These are phyloP conservation scores for Mycena indigotica DNA, from an alignment of 768 basidiomycete species.

Conservation along the genomic window DNA sequence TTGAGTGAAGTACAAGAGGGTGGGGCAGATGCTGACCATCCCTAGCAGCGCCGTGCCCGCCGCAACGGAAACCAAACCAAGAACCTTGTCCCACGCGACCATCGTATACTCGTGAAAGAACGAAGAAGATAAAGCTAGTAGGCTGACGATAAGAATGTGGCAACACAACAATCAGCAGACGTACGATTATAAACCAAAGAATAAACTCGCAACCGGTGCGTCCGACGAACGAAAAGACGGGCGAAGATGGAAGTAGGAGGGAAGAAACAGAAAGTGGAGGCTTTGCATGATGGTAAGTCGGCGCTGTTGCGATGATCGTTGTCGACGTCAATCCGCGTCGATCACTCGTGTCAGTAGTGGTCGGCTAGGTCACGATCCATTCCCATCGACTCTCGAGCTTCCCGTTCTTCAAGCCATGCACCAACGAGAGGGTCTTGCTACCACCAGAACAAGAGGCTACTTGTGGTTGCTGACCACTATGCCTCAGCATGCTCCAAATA, in stretches of 20 bases:
- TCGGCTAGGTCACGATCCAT: too few species aligned
- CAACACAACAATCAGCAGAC: background rate
- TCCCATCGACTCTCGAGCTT: too few species aligned
- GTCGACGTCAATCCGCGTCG: background rate
- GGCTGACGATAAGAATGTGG: background rate
- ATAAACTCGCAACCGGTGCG: background rate
- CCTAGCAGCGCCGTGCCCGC: conserved; percentile 15
- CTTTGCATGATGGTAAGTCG: background rate
- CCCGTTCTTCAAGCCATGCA: too few species aligned
- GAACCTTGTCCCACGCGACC: conserved; percentile 16
- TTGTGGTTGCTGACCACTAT: too few species aligned
- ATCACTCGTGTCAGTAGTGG: too few species aligned
- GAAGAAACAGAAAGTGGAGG: background rate
- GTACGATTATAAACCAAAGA: background rate
- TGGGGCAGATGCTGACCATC: background rate
- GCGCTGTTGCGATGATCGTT: background rate
- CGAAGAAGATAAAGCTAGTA: background rate
- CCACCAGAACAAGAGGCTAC: too few species aligned
- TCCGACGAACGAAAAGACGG: conserved; percentile 4
- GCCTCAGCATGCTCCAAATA: too few species aligned
- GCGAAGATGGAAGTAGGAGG: background rate
- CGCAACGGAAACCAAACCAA: conserved; percentile 8
- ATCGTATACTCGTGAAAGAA: conserved; percentile 1
- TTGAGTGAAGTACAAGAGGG: background rate
- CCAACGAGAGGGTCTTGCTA: too few species aligned